phyloP scores from a whole-genome alignment of 257 asterid genomes.

The Prunella vulgaris region DNA sequence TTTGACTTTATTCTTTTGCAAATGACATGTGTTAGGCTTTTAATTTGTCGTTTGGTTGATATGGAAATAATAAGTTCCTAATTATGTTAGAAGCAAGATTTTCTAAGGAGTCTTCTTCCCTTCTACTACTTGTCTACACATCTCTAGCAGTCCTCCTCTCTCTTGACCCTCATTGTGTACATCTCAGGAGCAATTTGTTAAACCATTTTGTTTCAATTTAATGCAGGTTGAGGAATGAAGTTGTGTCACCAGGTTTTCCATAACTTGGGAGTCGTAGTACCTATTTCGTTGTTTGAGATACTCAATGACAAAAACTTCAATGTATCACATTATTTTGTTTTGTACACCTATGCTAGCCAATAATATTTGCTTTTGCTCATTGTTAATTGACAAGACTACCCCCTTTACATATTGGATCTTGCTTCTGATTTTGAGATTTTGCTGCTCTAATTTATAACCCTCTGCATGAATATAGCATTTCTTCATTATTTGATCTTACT shows the following conservation, averaged over 20 bases:
- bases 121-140: neutral
- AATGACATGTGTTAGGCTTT: neutral
- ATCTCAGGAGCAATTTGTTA: neutral
- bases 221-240: conserved; percentile 33
- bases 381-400: neutral
- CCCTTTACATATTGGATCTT: neutral
- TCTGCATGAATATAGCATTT: neutral
- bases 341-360: neutral
- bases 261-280: neutral
- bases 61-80: no score
- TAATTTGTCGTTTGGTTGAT: neutral
- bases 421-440: neutral
- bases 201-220: neutral
- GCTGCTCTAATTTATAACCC: neutral
- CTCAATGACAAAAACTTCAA: neutral
- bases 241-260: neutral
- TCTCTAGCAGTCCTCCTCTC: neutral
- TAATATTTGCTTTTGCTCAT: conserved; percentile 1
- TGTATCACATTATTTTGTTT: conserved; percentile 8
- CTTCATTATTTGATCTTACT: neutral
- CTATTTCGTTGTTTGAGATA: conserved; percentile 8
- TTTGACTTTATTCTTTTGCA: neutral
- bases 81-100: neutral
- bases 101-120: neutral
- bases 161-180: no score